A percentile compares a stretch with the other conserved stretches of the same genome.
Evolutionary conservation across 2,329 filamentous ascomycete genomes (phyloP).

Genomic region (Cladobotryum mycophilum): DNA sequence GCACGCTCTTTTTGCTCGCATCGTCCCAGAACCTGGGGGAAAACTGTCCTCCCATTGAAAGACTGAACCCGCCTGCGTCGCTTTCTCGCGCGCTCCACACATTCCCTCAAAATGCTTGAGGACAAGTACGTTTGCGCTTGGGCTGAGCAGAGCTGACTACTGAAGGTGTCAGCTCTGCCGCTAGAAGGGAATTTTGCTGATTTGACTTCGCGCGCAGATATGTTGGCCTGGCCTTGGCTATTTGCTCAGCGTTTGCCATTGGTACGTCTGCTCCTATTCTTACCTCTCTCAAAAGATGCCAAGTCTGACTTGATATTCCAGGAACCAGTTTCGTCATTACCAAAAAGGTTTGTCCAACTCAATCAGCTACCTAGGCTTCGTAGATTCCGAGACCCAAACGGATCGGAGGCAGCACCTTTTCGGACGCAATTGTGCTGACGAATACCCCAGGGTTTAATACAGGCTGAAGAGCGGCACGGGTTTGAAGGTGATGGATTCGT

Average conservation of each 20-base stretch:
- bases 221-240: constrained; percentile 68
- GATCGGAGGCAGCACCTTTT: not conserved
- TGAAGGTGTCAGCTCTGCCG: no score
- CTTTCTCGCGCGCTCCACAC: constrained; percentile 15
- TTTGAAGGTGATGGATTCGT: constrained; percentile 96
- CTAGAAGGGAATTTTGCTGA: not conserved
- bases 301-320: constrained; percentile 28
- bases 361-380: not conserved
- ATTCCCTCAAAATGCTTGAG: constrained; percentile 27
- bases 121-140: constrained; percentile 29
- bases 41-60: no score
- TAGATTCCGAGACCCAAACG: not conserved
- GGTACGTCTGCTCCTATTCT: constrained; percentile 43
- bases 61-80: constrained; percentile 13
- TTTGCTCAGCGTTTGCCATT: constrained; percentile 69
- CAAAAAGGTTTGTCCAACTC: constrained; percentile 66
- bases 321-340: constrained; percentile 98
- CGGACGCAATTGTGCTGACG: not conserved
- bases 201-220: constrained; percentile 47
- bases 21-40: no score
- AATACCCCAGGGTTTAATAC: constrained; percentile 66
- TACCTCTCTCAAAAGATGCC: not conserved
- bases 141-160: not conserved
- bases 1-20: no score
- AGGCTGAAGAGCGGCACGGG: constrained; percentile 84